Evolutionary conservation across 352 stramenopile genomes (phyloP), one percentile per base, ranked within the genome.

Genomic region (Globisporangium orthogonon): DNA sequence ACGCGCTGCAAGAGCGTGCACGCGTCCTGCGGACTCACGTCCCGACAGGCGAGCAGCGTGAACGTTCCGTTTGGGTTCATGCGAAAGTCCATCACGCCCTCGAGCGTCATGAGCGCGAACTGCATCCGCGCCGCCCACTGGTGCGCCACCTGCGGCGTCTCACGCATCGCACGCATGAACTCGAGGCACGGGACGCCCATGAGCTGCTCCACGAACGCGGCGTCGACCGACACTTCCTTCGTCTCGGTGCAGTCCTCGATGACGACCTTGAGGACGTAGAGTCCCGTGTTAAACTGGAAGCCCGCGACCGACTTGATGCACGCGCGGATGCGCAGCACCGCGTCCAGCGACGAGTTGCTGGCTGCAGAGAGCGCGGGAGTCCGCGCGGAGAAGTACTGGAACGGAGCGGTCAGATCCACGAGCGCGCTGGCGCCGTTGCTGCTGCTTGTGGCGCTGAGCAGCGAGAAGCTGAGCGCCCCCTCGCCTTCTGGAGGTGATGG

Each of bases 271-370:
- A 94, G 71, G 6, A 82, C 69, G 60, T 91, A 94, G 13, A 60
- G 57, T 3, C 84, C 84, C 3, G 70, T 86, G 37, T 86, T 73
- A 54, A 88, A 94, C 60, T 91, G 76, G 63, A 94, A 94, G 0
- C 77, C 76, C n/a, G 78, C 65, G 17, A 94, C 84, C 17, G 84
- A 94, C 66, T 94, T 91, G 55, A 94, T 74, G 56, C 80, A 92
- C 15, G 68, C 84, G 23, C 78, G 79, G 45, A 94, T 75, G 11
- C 68, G 58, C n/a, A 84, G 67, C 59, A 66, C 74, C 39, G 64
- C 61, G 29, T 69, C 53, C 17, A 70, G 47, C 11, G 58, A 51
- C 35, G 44, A 33, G 35, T 54, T 57, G 43, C 31, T 13, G 39
- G 47, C 33, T 0, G 59, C 54, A 11, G 65, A 72, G 0, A 76